Evolutionary conservation across 257 asterid species (phyloP), one percentile per base, ranked within the genome.

Genomic region (Marsdenia floribunda): DNA sequence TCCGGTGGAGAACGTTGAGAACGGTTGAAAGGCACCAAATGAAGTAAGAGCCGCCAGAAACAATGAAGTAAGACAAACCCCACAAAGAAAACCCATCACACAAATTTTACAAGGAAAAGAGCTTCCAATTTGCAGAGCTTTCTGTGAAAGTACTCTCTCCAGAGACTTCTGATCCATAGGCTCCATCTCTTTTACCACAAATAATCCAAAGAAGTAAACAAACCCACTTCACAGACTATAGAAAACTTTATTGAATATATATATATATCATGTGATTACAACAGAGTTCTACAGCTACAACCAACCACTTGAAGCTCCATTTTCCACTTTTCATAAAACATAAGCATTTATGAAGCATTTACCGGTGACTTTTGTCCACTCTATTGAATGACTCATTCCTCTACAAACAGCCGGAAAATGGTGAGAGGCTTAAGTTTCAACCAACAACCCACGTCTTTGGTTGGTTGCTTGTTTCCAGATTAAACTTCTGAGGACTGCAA

Each of bases 21-120:
- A 76, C 0, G 90, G 72, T 59, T 87, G 81, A 74, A 87, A 77
- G 57, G 87, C 83, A 70, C 88, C 93, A 74, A 85, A 83, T 12
- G 92, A 87, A 64, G 96, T 88, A 46, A 90, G 84, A 65, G 87
- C 83, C 83, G 96, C 90, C 58, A 92, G 82, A 82, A 90, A 86
- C 81, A 95, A 82, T 42, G 99, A 87, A 77, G 98, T 78, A 18
- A 95, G 72, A 77, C 99, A 92, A 86, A 95, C 81, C 80, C 97
- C 98, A 83, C 86, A 85, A 0, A 95, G 90, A 59, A 95, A 92
- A 3, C 97, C 98, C 77, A 95, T 78, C 55, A 77, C 96, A 84
- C 98, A 92, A 46, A 90, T 80, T 77, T 86, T 93, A 70, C 97
- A 95, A 46, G 96, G 89, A 80, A 84, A 90, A 64, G 98, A 92